Base-by-base conservation (phyloP, 495 filamentous ascomycete genomes). In the Hypoxylon lienhwacheense region DNA sequence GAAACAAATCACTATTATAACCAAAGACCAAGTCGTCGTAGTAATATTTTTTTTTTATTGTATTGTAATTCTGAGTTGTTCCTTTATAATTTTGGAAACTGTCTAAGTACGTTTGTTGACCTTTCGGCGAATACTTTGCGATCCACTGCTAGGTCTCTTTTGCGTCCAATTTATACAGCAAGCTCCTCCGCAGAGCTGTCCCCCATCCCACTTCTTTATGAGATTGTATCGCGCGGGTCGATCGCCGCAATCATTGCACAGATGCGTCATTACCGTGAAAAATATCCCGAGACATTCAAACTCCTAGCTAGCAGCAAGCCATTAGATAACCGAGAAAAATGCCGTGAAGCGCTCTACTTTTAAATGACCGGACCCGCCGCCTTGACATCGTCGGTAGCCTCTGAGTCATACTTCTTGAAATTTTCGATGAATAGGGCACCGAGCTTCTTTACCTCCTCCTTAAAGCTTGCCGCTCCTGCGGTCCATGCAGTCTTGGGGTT, bases 401-500 rank as follows among this genome's bases (percentile, higher is more conserved):
- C 80, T 56, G 86, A 85, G 55, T 83, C 75, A 78, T 96, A 97
- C 78, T 93, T 95, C 78, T 91, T 85, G 80, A 98, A 98, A 79
- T 97, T 97, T 76, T 96, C 88, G 67, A 85, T 81, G 81, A 97
- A 97, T 45, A 97, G 79, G 37, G 63, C 72, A 53, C 84, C 93
- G 4, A 98, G 83, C 77, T 95, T 96, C 66, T 74, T 87, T 39
- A 97, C 93, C 71, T 97, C 91, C 26, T 81, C 75, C 63, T 80
- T 77, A 84, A 97, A 98, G 69, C 82, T 82, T 42, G 86, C 80
- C 26, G 77, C 76, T 34, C 86, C 76, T 31, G 84, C 88, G 39
- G 84, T 93, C 93, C 93, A 98, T 61, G 86, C 87, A 68, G 84
- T 92, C 74, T 84, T 84, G 58, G 93, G 93, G 83, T 98, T 98